Conservation (phyloP, 2,329 filamentous ascomycete genomes). For the Colletotrichum sp. region DNA sequence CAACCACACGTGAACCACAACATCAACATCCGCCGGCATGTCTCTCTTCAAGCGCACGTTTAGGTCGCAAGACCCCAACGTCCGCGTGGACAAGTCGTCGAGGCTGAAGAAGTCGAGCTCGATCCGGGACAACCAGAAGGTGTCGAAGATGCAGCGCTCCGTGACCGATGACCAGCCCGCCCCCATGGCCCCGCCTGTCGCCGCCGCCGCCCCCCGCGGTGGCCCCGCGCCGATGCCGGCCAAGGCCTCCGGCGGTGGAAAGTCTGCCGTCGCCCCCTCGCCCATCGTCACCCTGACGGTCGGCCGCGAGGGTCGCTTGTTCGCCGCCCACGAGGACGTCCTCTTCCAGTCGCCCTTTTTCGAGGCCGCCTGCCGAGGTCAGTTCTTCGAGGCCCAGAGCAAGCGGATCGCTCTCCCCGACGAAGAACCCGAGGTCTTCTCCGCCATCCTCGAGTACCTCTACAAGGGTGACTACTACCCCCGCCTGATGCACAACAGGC, state of each 20-base stretch:
- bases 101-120: no score
- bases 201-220: slow-evolving; percentile 44
- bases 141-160: no score
- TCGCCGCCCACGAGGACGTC: slow-evolving; percentile 94
- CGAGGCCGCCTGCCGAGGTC: slow-evolving; percentile 67
- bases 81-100: no score
- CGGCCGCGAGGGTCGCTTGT: slow-evolving; percentile 84
- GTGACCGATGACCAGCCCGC: no score
- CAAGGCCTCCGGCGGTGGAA: slow-evolving; percentile 22
- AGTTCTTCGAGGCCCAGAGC: slow-evolving; percentile 77
- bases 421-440: slow-evolving; percentile 91
- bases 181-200: slow-evolving; percentile 33
- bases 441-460: slow-evolving; percentile 91
- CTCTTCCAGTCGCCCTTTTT: slow-evolving; percentile 88
- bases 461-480: slow-evolving; percentile 98
- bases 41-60: no score
- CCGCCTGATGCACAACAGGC: slow-evolving; percentile 85
- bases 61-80: no score
- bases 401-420: slow-evolving; percentile 76
- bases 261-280: slow-evolving; percentile 47
- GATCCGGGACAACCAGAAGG: no score
- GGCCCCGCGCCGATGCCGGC: slow-evolving; percentile 56
- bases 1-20: no score
- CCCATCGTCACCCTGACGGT: slow-evolving; percentile 89
- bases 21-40: no score